Percentiles rank a stretch among this genome's conserved stretches.
Conservation (phyloP, 2,329 filamentous ascomycete genomes). For the Arachnomyces sp. region DNA sequence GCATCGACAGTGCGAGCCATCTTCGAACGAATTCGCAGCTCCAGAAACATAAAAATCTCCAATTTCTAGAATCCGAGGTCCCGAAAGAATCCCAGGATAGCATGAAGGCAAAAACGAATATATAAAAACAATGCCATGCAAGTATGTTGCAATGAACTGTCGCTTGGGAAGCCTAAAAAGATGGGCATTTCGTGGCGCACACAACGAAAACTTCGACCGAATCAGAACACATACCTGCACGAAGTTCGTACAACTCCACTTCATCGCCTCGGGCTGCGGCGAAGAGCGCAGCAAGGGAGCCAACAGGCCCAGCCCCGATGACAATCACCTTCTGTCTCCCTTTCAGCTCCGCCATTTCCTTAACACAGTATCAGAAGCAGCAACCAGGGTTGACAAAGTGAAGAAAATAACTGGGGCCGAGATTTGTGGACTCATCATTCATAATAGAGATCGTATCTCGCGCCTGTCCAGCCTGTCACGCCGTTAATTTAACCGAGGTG, state of each 20-base stretch:
- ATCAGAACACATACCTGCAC: slow-evolving; percentile 59
- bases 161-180: background rate
- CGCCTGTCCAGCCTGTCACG: too few species aligned
- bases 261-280: slow-evolving; percentile 79
- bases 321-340: slow-evolving; percentile 62
- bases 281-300: slow-evolving; percentile 84
- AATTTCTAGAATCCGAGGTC: too few species aligned
- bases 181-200: background rate
- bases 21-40: slow-evolving; percentile 1
- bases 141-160: too few species aligned
- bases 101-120: slow-evolving; percentile 1
- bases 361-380: background rate
- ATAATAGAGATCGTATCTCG: too few species aligned
- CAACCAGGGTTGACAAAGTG: background rate
- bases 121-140: background rate
- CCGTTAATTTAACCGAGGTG: too few species aligned
- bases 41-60: background rate
- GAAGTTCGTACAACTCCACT: slow-evolving; percentile 89
- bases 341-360: slow-evolving; percentile 5
- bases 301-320: slow-evolving; percentile 88
- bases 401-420: slow-evolving; percentile 1
- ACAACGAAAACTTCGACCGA: slow-evolving; percentile 10
- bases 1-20: too few species aligned
- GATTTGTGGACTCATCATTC: background rate
- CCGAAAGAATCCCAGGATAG: too few species aligned